Evolutionary conservation across 2,329 filamentous ascomycete species (phyloP).

Genomic region (Bipolaris oryzae): DNA sequence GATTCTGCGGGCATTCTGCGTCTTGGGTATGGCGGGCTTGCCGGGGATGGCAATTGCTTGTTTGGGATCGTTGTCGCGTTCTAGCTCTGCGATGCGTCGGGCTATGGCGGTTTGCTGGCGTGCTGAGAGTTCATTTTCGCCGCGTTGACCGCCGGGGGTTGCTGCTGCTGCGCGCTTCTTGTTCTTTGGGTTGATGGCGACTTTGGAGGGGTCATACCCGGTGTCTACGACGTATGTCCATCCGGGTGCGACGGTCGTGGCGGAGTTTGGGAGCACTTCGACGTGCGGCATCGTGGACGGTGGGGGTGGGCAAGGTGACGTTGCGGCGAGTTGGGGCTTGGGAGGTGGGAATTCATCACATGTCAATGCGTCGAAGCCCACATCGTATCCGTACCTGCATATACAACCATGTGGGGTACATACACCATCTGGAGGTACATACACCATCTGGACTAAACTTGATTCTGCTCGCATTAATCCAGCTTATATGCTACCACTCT

Average conservation of each 20-base stretch:
- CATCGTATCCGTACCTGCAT: slow-evolving; percentile 11
- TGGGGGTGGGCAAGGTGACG: slow-evolving; percentile 9
- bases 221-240: slow-evolving; percentile 92
- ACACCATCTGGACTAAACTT: neutral
- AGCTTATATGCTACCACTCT: too few species aligned
- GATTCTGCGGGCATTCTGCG: slow-evolving; percentile 71
- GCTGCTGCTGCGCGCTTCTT: slow-evolving; percentile 69
- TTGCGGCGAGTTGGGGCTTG: slow-evolving; percentile 15
- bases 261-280: slow-evolving; percentile 75
- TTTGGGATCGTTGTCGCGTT: slow-evolving; percentile 69
- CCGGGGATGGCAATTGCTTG: slow-evolving; percentile 52
- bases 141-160: slow-evolving; percentile 41
- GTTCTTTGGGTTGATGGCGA: slow-evolving; percentile 58
- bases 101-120: slow-evolving; percentile 81
- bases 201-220: slow-evolving; percentile 62
- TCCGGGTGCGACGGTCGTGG: slow-evolving; percentile 75
- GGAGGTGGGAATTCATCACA: slow-evolving; percentile 14
- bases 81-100: slow-evolving; percentile 81
- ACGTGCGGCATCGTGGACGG: slow-evolving; percentile 68
- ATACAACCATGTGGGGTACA: slow-evolving; percentile 15
- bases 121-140: slow-evolving; percentile 69
- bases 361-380: slow-evolving; percentile 14
- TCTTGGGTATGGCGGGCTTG: slow-evolving; percentile 54
- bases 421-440: too few species aligned
- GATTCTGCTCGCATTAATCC: too few species aligned